phyloP scores from a whole-genome alignment of 441 rosid genomes.

The Adansonia rubrostipa region DNA sequence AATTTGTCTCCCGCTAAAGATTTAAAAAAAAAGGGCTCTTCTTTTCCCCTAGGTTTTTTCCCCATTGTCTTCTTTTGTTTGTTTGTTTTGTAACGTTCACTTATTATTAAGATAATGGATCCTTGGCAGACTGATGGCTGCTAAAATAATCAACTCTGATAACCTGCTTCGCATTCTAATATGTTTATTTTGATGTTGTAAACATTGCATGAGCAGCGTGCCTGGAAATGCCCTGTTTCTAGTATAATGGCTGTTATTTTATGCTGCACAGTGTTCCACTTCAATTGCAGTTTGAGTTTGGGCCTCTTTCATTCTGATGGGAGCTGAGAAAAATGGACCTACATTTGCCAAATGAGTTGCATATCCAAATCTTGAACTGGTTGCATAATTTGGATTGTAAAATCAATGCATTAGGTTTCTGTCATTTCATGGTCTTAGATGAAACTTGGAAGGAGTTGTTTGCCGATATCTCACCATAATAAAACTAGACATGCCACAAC shows the following conservation, averaged over 20 bases:
- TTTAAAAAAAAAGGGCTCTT: neutral
- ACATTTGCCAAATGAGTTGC: neutral
- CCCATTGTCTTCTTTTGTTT: neutral
- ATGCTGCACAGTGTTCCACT: neutral
- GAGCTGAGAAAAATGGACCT: neutral
- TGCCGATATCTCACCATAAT: too few species aligned
- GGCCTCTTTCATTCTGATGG: neutral
- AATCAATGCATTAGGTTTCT: neutral
- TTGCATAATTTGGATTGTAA: neutral
- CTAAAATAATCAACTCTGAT: neutral
- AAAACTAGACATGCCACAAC: too few species aligned
- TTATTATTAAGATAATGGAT: neutral
- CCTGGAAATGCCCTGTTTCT: neutral
- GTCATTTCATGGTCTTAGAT: neutral
- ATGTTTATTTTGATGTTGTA: neutral
- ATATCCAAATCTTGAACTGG: neutral
- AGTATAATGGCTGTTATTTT: neutral
- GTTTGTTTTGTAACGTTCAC: constrained; percentile 1
- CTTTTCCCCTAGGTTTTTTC: neutral
- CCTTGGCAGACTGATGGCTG: neutral
- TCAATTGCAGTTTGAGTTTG: neutral
- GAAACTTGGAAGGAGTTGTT: neutral
- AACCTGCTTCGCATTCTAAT: neutral
- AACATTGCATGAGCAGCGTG: neutral
- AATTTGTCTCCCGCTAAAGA: neutral